These are phyloP conservation scores for Tylopilus sp. DNA, from an alignment of 768 basidiomycete species.

Conservation along the genomic window DNA sequence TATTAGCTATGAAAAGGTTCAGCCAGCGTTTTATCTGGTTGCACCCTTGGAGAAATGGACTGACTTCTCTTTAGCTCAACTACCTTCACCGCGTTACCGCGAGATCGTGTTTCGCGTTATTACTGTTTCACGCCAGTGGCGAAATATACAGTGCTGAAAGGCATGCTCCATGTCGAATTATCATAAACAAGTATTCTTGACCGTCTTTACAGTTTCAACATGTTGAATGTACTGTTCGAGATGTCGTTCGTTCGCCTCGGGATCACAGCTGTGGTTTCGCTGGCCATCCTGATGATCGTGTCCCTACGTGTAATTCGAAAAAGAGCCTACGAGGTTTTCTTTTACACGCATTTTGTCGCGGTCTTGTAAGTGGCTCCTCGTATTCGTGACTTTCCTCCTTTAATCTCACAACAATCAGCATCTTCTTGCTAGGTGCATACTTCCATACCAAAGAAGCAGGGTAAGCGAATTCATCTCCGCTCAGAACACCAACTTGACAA, in stretches of 20 bases:
- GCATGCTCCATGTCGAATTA: conserved; percentile 2
- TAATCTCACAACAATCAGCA: conserved; percentile 15
- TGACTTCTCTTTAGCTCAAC: conserved; percentile 31
- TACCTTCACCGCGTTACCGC: conserved; percentile 48
- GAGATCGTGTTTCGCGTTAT: conserved; percentile 42
- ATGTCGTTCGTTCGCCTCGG: conserved; percentile 31
- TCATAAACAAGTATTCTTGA: neutral
- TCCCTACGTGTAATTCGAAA: conserved; percentile 48
- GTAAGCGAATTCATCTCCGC: conserved; percentile 11
- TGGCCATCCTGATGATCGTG: conserved; percentile 43
- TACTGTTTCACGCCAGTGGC: conserved; percentile 45
- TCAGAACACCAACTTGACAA: neutral
- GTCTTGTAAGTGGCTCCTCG: conserved; percentile 33
- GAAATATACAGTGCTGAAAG: neutral
- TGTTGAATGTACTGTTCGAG: neutral
- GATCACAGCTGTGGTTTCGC: conserved; percentile 34
- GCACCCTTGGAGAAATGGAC: neutral
- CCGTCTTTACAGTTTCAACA: neutral
- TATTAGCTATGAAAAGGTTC: conserved; percentile 27
- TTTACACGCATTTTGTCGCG: conserved; percentile 43
- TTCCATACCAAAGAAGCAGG: conserved; percentile 32
- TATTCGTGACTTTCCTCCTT: neutral
- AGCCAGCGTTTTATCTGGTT: neutral
- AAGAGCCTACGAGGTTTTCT: conserved; percentile 50
- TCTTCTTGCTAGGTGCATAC: conserved; percentile 39